Base-by-base conservation (phyloP, 768 basidiomycete genomes). In the Leucogyrophana mollusca region DNA sequence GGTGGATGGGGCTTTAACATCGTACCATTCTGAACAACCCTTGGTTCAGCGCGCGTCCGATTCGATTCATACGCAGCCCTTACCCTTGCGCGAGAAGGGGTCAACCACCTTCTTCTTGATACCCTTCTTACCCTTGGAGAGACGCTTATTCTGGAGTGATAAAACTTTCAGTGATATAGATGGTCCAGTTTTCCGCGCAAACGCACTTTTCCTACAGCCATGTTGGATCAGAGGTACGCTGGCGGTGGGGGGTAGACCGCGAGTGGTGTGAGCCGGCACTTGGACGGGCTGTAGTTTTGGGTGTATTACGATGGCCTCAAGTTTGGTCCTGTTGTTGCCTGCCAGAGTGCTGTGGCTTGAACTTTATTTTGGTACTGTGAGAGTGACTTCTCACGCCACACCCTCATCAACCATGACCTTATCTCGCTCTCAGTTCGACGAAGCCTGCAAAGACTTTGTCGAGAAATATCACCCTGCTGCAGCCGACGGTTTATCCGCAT, bases 71-170 rank as follows among this genome's bases (percentile, higher is more conserved):
- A 40, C 40, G 52, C 20, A 47, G 17, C 32, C 49, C 61, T 56
- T 60, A 94, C 95, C 95, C 77, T 99, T 99, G 79, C 96, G 87
- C 56, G 95, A 87, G 88, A 99, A 96, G 55, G 96, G 94, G 82
- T 99, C 96, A 54, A 99, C 93, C 69, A 96, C 94, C 86, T 98
- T 96, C 80, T 98, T 99, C 93, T 99, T 99, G 79, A 97, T 86
- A 69, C 92, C 93, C 79, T 94, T 94, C 83, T 94, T 94, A 62
- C 93, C 93, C 78, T 96, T 96, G 40, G 93, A 94, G 59, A 94
- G 82, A 68, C 93, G 86, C 77, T 99, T 99, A 78, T 97, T 98
- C 91, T 98, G 57, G 40, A 8, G 34, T 55, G 20, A 55, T 40
- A 21, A 46, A 48, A 18, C 9, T 13, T 40, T 35, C 18, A 17